A percentile compares a stretch with the other conserved stretches of the same genome.
Conservation (phyloP, 192 early-diverging fungal genomes). For the Backusella tuberculispora region DNA sequence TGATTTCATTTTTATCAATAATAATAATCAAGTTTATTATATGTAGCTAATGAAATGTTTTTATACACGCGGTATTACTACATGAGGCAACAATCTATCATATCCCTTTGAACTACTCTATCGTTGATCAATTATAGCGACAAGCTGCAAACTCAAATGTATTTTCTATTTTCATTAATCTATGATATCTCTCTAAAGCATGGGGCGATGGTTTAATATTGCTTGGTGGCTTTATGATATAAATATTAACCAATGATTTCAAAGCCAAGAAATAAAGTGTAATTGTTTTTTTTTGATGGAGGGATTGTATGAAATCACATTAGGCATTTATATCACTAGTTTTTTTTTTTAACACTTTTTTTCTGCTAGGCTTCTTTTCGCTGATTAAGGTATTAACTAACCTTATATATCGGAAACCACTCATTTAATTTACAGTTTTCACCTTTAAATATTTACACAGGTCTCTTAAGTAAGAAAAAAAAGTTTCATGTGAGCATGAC, state of each 20-base stretch:
- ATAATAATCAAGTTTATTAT: too few species aligned
- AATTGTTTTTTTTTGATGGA: slow-evolving; percentile 64
- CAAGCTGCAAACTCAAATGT: neutral
- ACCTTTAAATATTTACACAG: slow-evolving; percentile 64
- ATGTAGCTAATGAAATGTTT: neutral
- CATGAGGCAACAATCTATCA: neutral
- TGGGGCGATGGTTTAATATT: too few species aligned
- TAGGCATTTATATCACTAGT: slow-evolving; percentile 80
- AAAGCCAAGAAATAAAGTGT: slow-evolving; percentile 74
- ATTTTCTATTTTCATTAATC: neutral
- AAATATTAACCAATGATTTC: slow-evolving; percentile 85
- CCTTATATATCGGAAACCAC: slow-evolving; percentile 90
- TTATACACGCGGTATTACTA: neutral
- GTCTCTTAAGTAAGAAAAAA: neutral
- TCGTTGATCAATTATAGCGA: neutral
- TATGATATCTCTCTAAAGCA: neutral
- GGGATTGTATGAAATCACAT: slow-evolving; percentile 67
- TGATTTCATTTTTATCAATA: too few species aligned
- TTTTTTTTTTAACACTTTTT: neutral
- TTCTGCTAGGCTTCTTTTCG: too few species aligned
- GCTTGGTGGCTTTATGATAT: slow-evolving; percentile 30
- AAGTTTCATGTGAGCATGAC: neutral
- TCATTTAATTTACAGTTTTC: slow-evolving; percentile 55
- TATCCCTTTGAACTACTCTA: neutral
- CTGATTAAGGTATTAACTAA: slow-evolving; percentile 11